Evolutionary conservation across 306 rosid species (phyloP).

Genomic region (Adenanthera pavonina): DNA sequence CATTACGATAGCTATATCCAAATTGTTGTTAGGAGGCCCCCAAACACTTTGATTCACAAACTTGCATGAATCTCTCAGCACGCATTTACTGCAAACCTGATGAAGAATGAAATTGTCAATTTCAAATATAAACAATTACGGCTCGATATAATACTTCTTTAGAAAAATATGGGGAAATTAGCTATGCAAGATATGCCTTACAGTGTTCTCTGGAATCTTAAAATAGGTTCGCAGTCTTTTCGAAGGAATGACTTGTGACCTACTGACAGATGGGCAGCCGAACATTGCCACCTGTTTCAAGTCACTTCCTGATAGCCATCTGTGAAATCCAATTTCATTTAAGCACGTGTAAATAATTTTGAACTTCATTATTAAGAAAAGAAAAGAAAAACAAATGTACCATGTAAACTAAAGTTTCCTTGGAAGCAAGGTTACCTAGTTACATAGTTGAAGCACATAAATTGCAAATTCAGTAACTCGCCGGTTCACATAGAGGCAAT

Average conservation of each 20-base stretch:
- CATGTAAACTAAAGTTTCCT: neutral
- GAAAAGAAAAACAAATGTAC: neutral
- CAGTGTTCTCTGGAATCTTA: conserved; percentile 62
- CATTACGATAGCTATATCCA: conserved; percentile 52
- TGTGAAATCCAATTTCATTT: conserved; percentile 47
- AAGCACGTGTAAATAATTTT: conserved; percentile 7
- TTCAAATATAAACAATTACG: neutral
- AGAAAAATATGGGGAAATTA: neutral
- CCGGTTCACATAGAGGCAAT: neutral
- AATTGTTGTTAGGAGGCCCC: conserved; percentile 45
- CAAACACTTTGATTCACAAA: conserved; percentile 66
- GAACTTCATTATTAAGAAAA: neutral
- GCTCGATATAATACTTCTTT: conserved; percentile 1
- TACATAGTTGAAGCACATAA: neutral
- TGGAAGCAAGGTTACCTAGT: neutral
- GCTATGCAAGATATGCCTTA: conserved; percentile 40
- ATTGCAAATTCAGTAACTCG: conserved; percentile 20
- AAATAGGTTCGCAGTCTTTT: conserved; percentile 72
- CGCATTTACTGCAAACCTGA: conserved; percentile 53
- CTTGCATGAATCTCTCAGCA: conserved; percentile 42
- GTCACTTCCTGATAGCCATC: conserved; percentile 85
- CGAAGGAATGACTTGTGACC: conserved; percentile 52
- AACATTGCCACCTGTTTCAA: conserved; percentile 67
- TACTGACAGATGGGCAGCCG: conserved; percentile 68
- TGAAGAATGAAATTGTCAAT: conserved; percentile 24